These are phyloP conservation scores for Didymella exigua DNA, from an alignment of 2,329 filamentous ascomycete genomes.

Conservation along the genomic window DNA sequence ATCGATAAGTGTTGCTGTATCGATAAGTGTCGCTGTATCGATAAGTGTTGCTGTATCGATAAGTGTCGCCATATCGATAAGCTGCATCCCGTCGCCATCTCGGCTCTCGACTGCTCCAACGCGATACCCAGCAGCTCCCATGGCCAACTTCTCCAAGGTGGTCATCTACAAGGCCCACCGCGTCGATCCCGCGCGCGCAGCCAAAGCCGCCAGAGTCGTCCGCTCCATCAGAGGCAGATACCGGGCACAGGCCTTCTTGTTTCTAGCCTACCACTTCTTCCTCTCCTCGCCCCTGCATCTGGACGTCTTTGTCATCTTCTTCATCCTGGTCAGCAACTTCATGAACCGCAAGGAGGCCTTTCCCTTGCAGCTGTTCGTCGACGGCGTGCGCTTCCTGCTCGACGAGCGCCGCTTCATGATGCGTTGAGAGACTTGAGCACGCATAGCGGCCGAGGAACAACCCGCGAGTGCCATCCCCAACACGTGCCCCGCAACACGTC, in stretches of 20 bases:
- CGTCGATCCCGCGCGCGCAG: slow-evolving; percentile 25
- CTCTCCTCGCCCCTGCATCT: slow-evolving; percentile 37
- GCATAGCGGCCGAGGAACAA: neutral
- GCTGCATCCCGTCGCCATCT: neutral
- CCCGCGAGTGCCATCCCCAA: neutral
- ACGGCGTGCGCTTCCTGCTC: slow-evolving; percentile 35
- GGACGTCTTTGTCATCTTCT: slow-evolving; percentile 43
- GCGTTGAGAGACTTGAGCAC: slow-evolving; percentile 18
- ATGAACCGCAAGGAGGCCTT: slow-evolving; percentile 42
- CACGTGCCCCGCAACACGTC: slow-evolving; percentile 25
- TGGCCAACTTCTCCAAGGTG: slow-evolving; percentile 23
- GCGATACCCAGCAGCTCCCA: neutral
- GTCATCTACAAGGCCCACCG: slow-evolving; percentile 20
- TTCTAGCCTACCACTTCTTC: slow-evolving; percentile 45
- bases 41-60: too few relatives aligned
- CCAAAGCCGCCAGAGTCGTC: slow-evolving; percentile 32
- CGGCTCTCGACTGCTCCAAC: neutral
- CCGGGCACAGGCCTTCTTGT: slow-evolving; percentile 39
- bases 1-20: too few relatives aligned
- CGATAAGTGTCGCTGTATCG: too few relatives aligned
- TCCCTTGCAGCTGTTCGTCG: slow-evolving; percentile 33
- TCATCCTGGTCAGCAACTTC: slow-evolving; percentile 45
- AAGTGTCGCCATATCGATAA: neutral
- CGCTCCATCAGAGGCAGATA: slow-evolving; percentile 39
- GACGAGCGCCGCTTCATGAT: slow-evolving; percentile 36